Evolutionary conservation across 805 yeast genomes (phyloP), one percentile per base, ranked within the genome.

Genomic region (Schwanniomyces sp.): DNA sequence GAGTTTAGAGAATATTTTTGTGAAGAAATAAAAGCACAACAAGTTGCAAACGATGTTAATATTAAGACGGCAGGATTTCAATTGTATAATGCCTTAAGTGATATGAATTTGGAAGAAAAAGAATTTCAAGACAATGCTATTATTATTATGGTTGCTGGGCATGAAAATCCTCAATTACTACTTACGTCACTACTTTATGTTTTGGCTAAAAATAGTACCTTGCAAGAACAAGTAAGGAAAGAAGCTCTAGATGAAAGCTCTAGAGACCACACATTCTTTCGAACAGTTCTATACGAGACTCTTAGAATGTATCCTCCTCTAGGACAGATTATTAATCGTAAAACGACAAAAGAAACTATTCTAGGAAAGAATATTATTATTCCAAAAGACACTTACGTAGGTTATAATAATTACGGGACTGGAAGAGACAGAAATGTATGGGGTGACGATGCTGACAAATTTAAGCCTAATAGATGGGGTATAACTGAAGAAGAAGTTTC

Each of bases 71-170:
- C 76, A 0, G 75, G 77, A 1, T 71, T 70, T 44, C 67, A 66
- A 38, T 58, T 81, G 9, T 67, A 72, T 8, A 59, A 65, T 5
- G 79, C 81, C 1, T 60, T 66, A 37, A 59, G 70, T 5, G 50
- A 51, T 7, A 75, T 71, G 0, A 44, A 51, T 3, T 65, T 82
- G 2, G 66, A 76, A 2, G 62, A 70, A 44, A 68, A 72, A 42
- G 85, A 81, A 52, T 69, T 80, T 45, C 60, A 68, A 2, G 86
- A 82, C 55, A 82, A 82, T 58, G 67, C 79, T 14, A 75, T 80
- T 7, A 81, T 82, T 14, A 65, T 80, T 3, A 59, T 81, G 55
- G 78, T 82, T 40, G 86, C 86, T 0, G 86, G 86, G 0, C 86
- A 82, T 58, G 86, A 82, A 53, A 82, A 82, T 50, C 86, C 86